These are phyloP conservation scores for Nannizziopsis barbatae DNA, from an alignment of 2,329 filamentous ascomycete species.

Conservation along the genomic window DNA sequence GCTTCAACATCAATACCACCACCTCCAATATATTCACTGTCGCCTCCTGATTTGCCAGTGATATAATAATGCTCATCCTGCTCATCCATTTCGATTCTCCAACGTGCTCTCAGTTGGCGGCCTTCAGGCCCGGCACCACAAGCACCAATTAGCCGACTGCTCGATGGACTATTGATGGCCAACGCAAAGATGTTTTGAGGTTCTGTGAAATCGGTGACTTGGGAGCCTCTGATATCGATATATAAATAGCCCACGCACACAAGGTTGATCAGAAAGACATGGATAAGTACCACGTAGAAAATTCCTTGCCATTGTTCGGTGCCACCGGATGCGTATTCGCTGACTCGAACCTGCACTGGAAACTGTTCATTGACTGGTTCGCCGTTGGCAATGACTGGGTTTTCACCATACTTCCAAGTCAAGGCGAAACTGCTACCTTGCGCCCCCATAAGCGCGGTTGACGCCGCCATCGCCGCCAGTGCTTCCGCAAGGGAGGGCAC, in stretches of 20 bases:
- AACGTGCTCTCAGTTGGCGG: conserved; percentile 38
- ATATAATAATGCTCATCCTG: conserved; percentile 45
- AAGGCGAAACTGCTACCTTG: conserved; percentile 51
- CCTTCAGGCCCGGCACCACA: conserved; percentile 47
- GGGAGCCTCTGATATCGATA: conserved; percentile 41
- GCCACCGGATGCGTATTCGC: conserved; percentile 61
- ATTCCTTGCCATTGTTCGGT: conserved; percentile 48
- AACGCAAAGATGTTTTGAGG: conserved; percentile 63
- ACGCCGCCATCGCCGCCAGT: conserved; percentile 57
- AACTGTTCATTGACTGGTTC: conserved; percentile 44
- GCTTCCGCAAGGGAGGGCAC: conserved; percentile 63
- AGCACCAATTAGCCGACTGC: conserved; percentile 41
- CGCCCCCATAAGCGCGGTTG: conserved; percentile 52
- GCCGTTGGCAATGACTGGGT: conserved; percentile 15
- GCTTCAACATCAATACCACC: conserved; percentile 10
- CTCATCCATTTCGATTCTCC: conserved; percentile 38
- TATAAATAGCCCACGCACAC: conserved; percentile 51
- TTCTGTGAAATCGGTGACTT: conserved; percentile 69
- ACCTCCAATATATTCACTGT: background rate
- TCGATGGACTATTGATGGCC: conserved; percentile 54
- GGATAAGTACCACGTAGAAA: conserved; percentile 55
- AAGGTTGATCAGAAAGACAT: conserved; percentile 53
- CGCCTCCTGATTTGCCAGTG: conserved; percentile 22
- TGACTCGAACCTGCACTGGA: conserved; percentile 50
- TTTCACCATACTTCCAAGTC: conserved; percentile 33